These are phyloP conservation scores for Azolla pinnata DNA, from an alignment of 75 land plant genomes.

Conservation along the genomic window DNA sequence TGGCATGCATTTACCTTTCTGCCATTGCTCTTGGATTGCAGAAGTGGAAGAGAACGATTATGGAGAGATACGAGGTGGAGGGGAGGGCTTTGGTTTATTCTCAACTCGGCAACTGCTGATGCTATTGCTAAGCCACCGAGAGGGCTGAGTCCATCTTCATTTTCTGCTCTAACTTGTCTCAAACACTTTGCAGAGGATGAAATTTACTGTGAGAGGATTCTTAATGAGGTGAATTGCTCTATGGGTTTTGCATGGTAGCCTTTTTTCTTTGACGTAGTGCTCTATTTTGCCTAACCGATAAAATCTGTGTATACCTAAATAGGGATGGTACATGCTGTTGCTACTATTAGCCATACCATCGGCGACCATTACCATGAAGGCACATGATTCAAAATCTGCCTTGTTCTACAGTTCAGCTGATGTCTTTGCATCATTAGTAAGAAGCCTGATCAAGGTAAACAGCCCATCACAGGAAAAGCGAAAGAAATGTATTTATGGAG, in stretches of 20 bases:
- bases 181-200: conserved; percentile 33
- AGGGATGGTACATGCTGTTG: conserved; percentile 40
- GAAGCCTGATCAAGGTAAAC: conserved; percentile 10
- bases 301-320: background rate
- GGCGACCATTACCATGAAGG: conserved; percentile 16
- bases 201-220: conserved; percentile 16
- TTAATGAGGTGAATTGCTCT: conserved; percentile 23
- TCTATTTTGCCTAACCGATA: no score
- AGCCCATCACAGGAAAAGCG: background rate
- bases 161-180: conserved; percentile 39
- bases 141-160: conserved; percentile 36
- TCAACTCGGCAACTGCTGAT: conserved; percentile 37
- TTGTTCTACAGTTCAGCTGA: conserved; percentile 37
- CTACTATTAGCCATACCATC: conserved; percentile 33
- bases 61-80: conserved; percentile 33
- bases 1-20: background rate
- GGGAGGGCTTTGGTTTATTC: conserved; percentile 43
- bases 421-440: conserved; percentile 25
- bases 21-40: conserved; percentile 7
- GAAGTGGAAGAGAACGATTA: conserved; percentile 30
- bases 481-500: conserved; percentile 4
- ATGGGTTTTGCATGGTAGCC: no score
- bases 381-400: conserved; percentile 30
- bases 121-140: conserved; percentile 26
- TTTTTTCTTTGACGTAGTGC: no score